phyloP scores from a whole-genome alignment of 805 yeast genomes.

The Spathaspora passalidarum region DNA sequence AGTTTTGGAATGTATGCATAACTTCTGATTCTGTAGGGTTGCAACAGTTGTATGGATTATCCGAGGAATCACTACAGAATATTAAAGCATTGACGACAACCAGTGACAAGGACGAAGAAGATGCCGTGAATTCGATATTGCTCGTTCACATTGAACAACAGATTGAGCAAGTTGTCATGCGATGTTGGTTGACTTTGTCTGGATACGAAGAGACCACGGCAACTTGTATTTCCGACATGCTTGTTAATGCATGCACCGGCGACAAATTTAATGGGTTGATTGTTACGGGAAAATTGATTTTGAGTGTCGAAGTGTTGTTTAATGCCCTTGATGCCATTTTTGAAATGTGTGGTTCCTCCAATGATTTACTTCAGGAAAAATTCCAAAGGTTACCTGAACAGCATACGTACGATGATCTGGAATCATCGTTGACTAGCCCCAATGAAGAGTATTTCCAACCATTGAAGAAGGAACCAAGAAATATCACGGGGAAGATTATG shows the following conservation, averaged over 20 bases:
- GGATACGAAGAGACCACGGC: conserved; percentile 91
- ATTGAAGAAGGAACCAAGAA: conserved; percentile 68
- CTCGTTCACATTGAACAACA: conserved; percentile 58
- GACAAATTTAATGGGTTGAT: conserved; percentile 64
- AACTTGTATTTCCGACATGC: conserved; percentile 85
- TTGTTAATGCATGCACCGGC: conserved; percentile 75
- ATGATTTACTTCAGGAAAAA: conserved; percentile 1
- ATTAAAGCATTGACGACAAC: neutral
- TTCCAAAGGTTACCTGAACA: neutral
- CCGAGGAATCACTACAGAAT: conserved; percentile 7
- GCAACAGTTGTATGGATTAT: conserved; percentile 15
- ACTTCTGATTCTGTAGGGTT: conserved; percentile 59
- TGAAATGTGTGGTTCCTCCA: conserved; percentile 15
- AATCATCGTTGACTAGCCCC: conserved; percentile 5
- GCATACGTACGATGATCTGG: conserved; percentile 7
- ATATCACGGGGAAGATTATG: conserved; percentile 85
- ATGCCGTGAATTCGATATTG: conserved; percentile 22
- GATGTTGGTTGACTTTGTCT: conserved; percentile 84
- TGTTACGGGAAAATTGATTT: conserved; percentile 68
- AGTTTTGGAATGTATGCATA: conserved; percentile 89
- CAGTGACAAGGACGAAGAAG: conserved; percentile 4
- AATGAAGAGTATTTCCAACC: conserved; percentile 27
- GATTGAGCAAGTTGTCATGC: conserved; percentile 55
- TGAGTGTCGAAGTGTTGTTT: conserved; percentile 74
- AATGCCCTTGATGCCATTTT: conserved; percentile 61